Conservation (phyloP, 164 flowering plant species). For the Sextonia rubra region DNA sequence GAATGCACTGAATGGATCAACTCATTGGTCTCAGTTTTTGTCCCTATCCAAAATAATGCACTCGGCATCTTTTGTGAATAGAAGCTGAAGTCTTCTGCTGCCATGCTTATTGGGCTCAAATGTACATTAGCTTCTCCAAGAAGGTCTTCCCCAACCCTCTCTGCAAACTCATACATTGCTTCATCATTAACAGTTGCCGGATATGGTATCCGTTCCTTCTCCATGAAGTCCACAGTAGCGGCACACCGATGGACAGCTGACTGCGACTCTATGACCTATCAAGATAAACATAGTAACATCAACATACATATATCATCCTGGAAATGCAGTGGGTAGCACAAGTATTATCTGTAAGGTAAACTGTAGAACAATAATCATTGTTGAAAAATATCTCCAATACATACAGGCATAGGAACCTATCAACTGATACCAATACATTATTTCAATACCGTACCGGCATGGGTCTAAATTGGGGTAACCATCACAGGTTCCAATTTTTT, state of each 20-base stretch:
- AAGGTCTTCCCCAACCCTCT: constrained; percentile 36
- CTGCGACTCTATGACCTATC: constrained; percentile 57
- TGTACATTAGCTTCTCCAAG: constrained; percentile 46
- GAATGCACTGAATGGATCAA: constrained; percentile 37
- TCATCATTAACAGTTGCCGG: constrained; percentile 58
- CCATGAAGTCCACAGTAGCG: constrained; percentile 60
- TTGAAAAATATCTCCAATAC: no score
- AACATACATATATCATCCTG: no score
- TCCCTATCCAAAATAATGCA: constrained; percentile 49
- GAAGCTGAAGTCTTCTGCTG: constrained; percentile 72
- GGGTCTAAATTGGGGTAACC: no score
- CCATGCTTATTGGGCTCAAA: constrained; percentile 37
- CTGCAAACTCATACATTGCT: constrained; percentile 48
- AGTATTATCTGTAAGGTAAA: no score
- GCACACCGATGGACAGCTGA: constrained; percentile 48
- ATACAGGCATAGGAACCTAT: no score
- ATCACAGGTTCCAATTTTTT: no score
- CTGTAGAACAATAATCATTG: no score
- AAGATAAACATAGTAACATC: no score
- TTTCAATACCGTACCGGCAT: no score
- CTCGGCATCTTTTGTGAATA: constrained; percentile 42
- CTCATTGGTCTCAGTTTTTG: constrained; percentile 33
- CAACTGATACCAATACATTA: no score
- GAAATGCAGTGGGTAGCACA: no score
- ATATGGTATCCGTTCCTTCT: constrained; percentile 32